Base-by-base conservation (phyloP, 2,329 filamentous ascomycete species). In the Trichoderma arundinaceum region DNA sequence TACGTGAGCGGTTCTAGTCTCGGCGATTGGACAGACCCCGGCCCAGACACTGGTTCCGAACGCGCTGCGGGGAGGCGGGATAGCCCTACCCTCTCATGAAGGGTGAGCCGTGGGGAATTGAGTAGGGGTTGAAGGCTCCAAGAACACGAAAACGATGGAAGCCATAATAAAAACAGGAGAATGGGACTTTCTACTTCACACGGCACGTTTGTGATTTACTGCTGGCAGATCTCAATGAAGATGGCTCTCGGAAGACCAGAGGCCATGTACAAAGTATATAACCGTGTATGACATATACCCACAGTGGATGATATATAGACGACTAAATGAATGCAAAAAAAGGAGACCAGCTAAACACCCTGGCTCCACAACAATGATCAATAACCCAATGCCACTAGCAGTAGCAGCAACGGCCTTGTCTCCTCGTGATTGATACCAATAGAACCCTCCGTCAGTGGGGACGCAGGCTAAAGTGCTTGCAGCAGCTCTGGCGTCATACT, bases 1-100 rank as follows among this genome's bases (percentile, higher is more conserved):
- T 86, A 86, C 72, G 82, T 81, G 32, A 86, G 83, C 69, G 83
- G 83, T 48, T 73, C 81, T 8, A 83, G 78, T 72, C 69, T 86
- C 79, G 83, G 70, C 2, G 73, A 73, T 35, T 75, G 72, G 72
- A 83, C 81, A 62, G 84, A 85, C 63, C 84, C 84, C 0, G 84
- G 84, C 0, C 84, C 84, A 2, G 84, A 86, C 68, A 77, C 86
- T 1, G 83, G 80, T 0, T 77, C 72, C 3, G 73, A 71, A 32
- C 38, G n/a, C 2, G 28, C 13, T 28, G 3, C 49, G 67, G 65
- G 67, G 49, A 68, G 77, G 57, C 72, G 73, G 72, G 74, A 75
- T 52, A 74, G 74, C 66, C 72, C 72, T 13, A 69, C 68, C 6
- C 17, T 62, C 38, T 59, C 53, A 65, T 28, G 15, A 63, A 41